Evolutionary conservation across 2,329 filamentous ascomycete genomes (phyloP).

Genomic region (Emergomyces pasteurianus): DNA sequence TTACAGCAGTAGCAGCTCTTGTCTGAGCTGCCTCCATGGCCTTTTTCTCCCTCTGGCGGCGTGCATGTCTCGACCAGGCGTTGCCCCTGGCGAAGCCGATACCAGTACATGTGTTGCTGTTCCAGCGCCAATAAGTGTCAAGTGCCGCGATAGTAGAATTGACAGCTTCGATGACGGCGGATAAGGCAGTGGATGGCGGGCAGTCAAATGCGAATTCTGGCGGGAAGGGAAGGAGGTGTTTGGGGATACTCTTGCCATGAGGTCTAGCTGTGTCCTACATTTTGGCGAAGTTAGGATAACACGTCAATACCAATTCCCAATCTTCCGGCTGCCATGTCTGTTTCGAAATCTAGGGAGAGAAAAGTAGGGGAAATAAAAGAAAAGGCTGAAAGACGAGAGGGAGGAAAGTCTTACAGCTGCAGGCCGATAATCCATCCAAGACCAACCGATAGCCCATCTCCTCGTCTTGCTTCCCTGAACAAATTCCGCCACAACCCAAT

Average conservation of each 20-base stretch:
- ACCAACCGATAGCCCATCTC: constrained; percentile 85
- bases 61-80: constrained; percentile 67
- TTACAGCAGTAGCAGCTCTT: not conserved
- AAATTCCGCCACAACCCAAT: constrained; percentile 74
- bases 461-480: constrained; percentile 66
- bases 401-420: constrained; percentile 29
- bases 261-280: constrained; percentile 14
- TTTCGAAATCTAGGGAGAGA: constrained; percentile 11
- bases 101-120: constrained; percentile 41
- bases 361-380: not conserved
- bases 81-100: constrained; percentile 52
- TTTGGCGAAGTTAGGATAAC: not conserved
- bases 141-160: constrained; percentile 42
- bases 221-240: constrained; percentile 41
- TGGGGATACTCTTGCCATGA: constrained; percentile 33
- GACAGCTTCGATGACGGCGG: constrained; percentile 26
- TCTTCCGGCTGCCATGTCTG: constrained; percentile 12
- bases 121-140: constrained; percentile 56
- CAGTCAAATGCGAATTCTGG: constrained; percentile 37
- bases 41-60: constrained; percentile 40
- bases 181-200: constrained; percentile 15
- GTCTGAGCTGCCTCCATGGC: constrained; percentile 10
- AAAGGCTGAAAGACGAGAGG: not conserved
- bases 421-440: constrained; percentile 58
- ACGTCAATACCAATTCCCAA: not conserved